Conservation (phyloP, 2,329 filamentous ascomycete species). For the Alternaria alternata region DNA sequence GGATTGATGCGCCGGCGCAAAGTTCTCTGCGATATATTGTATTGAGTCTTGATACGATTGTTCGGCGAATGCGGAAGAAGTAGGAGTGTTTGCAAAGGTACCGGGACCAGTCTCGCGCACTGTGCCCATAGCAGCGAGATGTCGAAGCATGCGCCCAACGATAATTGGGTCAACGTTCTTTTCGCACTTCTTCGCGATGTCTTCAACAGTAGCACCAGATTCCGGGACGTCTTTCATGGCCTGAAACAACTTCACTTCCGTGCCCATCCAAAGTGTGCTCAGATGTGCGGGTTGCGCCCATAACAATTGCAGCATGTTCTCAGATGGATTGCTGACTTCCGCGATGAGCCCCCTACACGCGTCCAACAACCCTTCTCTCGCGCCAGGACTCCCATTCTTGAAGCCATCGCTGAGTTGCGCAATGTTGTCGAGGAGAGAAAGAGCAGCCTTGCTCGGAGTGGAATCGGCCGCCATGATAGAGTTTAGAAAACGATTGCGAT, state of each 20-base stretch:
- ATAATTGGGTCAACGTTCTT: constrained; percentile 27
- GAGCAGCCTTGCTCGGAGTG: constrained; percentile 11
- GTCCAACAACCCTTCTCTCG: constrained; percentile 30
- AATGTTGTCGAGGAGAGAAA: constrained; percentile 32
- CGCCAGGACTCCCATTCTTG: constrained; percentile 22
- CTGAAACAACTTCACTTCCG: constrained; percentile 35
- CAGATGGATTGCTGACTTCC: constrained; percentile 34
- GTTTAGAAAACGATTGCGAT: neutral
- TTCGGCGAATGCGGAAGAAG: constrained; percentile 26
- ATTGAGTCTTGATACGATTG: constrained; percentile 33
- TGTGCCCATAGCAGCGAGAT: constrained; percentile 38
- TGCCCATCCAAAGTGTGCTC: constrained; percentile 27
- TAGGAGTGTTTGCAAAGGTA: constrained; percentile 28
- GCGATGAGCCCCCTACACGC: constrained; percentile 34
- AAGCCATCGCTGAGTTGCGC: constrained; percentile 26
- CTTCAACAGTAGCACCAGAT: constrained; percentile 14
- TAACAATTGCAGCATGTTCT: constrained; percentile 30
- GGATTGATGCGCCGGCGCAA: constrained; percentile 28
- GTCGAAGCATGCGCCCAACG: constrained; percentile 38
- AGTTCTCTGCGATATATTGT: constrained; percentile 31
- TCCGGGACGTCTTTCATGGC: constrained; percentile 22
- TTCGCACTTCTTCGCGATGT: constrained; percentile 27
- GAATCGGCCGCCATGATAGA: constrained; percentile 6
- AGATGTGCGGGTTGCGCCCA: constrained; percentile 37
- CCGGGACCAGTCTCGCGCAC: constrained; percentile 27